Evolutionary conservation across 2,329 filamentous ascomycete genomes (phyloP), one percentile per base, ranked within the genome.

Genomic region (Coniella lustricola): DNA sequence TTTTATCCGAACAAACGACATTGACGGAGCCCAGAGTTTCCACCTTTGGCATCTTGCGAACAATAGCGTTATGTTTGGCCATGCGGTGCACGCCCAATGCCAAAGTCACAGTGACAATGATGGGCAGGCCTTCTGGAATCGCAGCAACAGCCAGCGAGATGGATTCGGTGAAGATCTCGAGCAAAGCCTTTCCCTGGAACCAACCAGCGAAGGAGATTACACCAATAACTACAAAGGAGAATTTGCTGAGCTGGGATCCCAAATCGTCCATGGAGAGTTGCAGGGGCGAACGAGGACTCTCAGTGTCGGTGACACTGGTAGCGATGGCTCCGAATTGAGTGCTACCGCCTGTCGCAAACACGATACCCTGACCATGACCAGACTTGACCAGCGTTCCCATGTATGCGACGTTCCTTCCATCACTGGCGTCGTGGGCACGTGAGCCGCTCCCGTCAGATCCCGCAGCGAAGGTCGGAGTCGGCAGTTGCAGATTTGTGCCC

Each of bases 1-100:
- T 98, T 71, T 98, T 98, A 73, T 98, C 93, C 57, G 90, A 96
- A 71, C 94, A 98, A 7, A 98, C 89, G n/a, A 98, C 90, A 60
- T 97, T 98, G 51, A 98, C 93, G n/a, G 90, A 96, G 8, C 94
- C 94, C 4, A 98, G 71, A 0, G 93, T 98, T 65, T 98, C 93
- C 8, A 98, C 94, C 66, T 93, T 97, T 18, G 94, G 94, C 68
- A 98, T 85, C 62, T 87, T 85, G 57, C 93, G 85, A 52, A 98
- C 91, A 64, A 98, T 98, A 8, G 93, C 93, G 63, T 95, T 88
- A 59, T 91, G 82, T 61, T 84, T 89, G 52, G 93, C 94, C 93
- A 98, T 98, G 50, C 93, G 84, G 60, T 98, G 81, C 8, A 98
- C 94, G 13, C 93, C 94, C 13, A 98, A 76, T 34, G 93, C 93